phyloP scores from a whole-genome alignment of 305 asterid species.

The Fraxinus paxiana region DNA sequence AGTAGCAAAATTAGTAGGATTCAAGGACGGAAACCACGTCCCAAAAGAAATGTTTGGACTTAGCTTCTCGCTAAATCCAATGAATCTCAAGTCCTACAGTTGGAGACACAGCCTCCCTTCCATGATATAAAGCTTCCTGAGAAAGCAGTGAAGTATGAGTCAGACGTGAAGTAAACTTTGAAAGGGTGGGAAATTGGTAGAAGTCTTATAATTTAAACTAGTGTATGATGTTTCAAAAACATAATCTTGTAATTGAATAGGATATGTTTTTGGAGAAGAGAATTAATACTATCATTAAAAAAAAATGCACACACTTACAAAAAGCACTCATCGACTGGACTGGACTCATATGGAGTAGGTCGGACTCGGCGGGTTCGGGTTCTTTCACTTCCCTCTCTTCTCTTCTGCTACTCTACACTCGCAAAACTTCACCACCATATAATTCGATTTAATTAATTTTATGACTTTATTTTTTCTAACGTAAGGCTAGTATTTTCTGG shows the following conservation, averaged over 20 bases:
- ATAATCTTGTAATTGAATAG: not conserved
- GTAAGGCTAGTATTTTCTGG: not conserved
- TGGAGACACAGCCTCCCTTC: slow-evolving; percentile 56
- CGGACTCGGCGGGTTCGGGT: not conserved
- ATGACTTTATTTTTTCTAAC: not conserved
- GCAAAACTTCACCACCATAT: no score
- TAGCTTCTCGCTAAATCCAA: slow-evolving; percentile 52
- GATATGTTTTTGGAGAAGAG: not conserved
- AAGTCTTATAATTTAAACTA: slow-evolving; percentile 12
- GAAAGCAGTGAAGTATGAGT: not conserved
- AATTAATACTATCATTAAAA: not conserved
- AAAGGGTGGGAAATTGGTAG: slow-evolving; percentile 16
- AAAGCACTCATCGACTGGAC: not conserved
- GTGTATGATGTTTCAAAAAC: not conserved
- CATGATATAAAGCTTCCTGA: slow-evolving; percentile 29
- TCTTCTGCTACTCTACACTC: not conserved
- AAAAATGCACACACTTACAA: not conserved
- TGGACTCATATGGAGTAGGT: not conserved
- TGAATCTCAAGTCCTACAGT: slow-evolving; percentile 45
- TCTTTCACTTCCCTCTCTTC: not conserved
- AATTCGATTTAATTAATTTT: not conserved
- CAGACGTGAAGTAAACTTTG: not conserved
- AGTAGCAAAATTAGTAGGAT: slow-evolving; percentile 69
- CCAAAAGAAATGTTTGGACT: slow-evolving; percentile 82
- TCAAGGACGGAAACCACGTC: slow-evolving; percentile 47